Percentiles rank a stretch among this genome's conserved stretches.
These are phyloP conservation scores for Phytophthora citrophthora DNA, from an alignment of 352 stramenopile genomes.

Conservation along the genomic window DNA sequence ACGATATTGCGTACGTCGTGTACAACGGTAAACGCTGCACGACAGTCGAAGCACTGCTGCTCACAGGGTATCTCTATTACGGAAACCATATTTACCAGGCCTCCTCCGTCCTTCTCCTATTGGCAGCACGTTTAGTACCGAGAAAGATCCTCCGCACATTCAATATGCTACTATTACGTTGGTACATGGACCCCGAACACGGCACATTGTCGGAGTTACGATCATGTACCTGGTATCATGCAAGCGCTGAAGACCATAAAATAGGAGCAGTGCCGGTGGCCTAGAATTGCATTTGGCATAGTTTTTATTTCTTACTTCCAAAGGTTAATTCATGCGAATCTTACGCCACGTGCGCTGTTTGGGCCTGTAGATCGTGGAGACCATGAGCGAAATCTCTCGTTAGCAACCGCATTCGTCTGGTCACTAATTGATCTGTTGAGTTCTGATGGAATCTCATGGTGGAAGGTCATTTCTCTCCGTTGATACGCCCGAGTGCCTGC, in stretches of 20 bases:
- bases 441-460: not conserved
- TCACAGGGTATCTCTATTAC: slow-evolving; percentile 29
- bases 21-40: slow-evolving; percentile 9
- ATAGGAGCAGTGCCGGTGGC: slow-evolving; percentile 3
- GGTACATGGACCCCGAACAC: slow-evolving; percentile 15
- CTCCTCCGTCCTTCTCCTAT: slow-evolving; percentile 16
- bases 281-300: not conserved
- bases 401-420: not conserved
- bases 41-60: slow-evolving; percentile 18
- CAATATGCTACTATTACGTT: slow-evolving; percentile 31
- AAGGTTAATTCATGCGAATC: not conserved
- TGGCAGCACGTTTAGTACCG: slow-evolving; percentile 20
- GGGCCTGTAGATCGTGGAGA: slow-evolving; percentile 8
- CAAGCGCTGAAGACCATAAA: slow-evolving; percentile 14
- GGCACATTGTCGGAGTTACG: slow-evolving; percentile 6
- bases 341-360: slow-evolving; percentile 14
- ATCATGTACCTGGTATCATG: slow-evolving; percentile 25
- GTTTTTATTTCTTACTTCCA: not conserved
- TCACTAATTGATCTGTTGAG: slow-evolving; percentile 6
- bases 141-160: slow-evolving; percentile 23
- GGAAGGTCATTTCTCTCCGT: slow-evolving; percentile 5
- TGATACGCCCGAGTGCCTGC: not conserved
- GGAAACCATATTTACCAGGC: slow-evolving; percentile 32
- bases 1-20: slow-evolving; percentile 17
- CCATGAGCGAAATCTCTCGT: not conserved